Base-by-base conservation (phyloP, 345 rosid genomes). In the Melastoma malabathricum region DNA sequence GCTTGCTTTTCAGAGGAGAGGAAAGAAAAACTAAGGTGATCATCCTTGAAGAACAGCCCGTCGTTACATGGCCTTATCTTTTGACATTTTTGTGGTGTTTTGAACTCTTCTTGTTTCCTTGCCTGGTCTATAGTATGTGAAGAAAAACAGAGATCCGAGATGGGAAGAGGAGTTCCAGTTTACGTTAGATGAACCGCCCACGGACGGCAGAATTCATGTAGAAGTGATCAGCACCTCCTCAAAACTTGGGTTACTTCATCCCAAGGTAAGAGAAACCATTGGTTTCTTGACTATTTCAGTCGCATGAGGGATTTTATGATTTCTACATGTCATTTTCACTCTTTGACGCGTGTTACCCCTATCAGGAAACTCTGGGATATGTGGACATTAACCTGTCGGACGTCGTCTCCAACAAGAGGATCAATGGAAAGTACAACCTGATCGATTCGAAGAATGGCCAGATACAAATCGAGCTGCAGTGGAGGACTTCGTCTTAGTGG, bases 121-220 rank as follows among this genome's bases (percentile, higher is more conserved):
- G 8, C 48, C 41, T 56, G 15, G 18, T 44, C 15, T 59, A 52
- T 76, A 92, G 98, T 68, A 70, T 34, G 45, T 87, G 52, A 84
- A 79, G 84, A 87, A 83, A 73, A 81, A 67, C 67, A 65, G 98
- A 72, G 96, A 83, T 46, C 98, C 98, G 6, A 83, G 86, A 66
- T 87, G 94, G 95, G 95, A 82, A 46, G 98, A 87, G 60, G 94
- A 85, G 50, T 88, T 84, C 61, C 81, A 82, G 65, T 92, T 81
- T 49, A 77, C 56, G 48, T 69, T 92, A 52, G 97, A 84, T 15
- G 88, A 84, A 56, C 90, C 97, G 23, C 97, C 99, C 5, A 55
- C 60, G 25, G 71, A 84, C 25, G 95, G 83, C 20, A 85, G 64
- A 68, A 58, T 92, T 55, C 94, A 81, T 16, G 76, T 84, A 41